Base-by-base conservation (phyloP, 768 basidiomycete species). In the Leccinellum rugosiceps region DNA sequence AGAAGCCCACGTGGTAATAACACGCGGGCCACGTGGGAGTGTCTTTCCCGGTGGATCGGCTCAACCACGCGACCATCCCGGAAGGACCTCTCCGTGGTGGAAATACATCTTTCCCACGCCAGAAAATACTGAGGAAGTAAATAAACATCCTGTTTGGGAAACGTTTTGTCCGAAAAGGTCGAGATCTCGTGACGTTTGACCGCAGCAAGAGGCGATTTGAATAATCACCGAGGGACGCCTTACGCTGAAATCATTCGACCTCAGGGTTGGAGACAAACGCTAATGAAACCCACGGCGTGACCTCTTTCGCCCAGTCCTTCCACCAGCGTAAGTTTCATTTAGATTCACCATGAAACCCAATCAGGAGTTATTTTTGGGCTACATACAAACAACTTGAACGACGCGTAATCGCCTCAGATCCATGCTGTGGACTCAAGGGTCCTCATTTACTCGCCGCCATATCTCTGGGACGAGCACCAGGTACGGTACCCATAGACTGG, bases 21-120 rank as follows among this genome's bases (percentile, higher is more conserved):
- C n/a, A 64, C 62, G 57, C 43, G 10, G 0, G 54, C 72, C 78
- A 76, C 76, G 77, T 77, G 76, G 68, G 66, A 59, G 53, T 58
- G 44, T 56, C 56, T 32, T 51, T 8, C 55, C 53, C 60, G 53
- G 50, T 65, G 57, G 15, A 47, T 55, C 55, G 55, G 57, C 49
- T 55, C 23, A 6, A 9, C 38, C 44, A 25, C 44, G 44, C 44
- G 44, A 25, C 44, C 44, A 46, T 46, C 30, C 23, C 28, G 15
- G 21, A 25, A 26, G 19, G 19, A 21, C 43, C 43, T 47, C 23
- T 15, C 21, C 15, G 25, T 30, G 30, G 30, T 8, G 30, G 30
- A 30, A 6, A 30, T 30, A 30, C 30, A 4, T 21, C 21, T 21
- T 45, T 45, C 44, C 21, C 44, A 45, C 44, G 21, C 44, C 38